Conservation (phyloP, 441 rosid species). For the Erysimum cheiri region DNA sequence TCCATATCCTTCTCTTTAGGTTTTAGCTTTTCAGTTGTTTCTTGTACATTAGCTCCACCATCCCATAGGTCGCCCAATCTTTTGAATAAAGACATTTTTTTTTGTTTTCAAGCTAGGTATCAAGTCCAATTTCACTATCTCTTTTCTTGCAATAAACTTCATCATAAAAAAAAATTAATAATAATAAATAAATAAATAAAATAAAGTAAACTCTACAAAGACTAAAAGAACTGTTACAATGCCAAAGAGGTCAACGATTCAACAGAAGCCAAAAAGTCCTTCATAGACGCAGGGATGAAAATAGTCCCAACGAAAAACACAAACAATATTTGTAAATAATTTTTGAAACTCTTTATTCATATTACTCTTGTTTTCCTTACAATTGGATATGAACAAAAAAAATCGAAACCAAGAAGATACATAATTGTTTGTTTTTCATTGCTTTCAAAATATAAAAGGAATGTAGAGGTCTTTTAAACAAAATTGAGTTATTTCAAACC, state of each 20-base stretch:
- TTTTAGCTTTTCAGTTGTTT: conserved; percentile 8
- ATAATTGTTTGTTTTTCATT: neutral
- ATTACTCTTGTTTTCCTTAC: neutral
- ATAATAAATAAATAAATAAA: no score
- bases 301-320: neutral
- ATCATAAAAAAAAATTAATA: neutral
- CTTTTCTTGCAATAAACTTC: neutral
- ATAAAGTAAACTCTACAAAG: neutral
- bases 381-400: neutral
- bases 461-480: neutral
- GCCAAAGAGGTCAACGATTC: neutral
- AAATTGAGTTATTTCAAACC: neutral
- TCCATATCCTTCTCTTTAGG: neutral
- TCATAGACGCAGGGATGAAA: neutral
- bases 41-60: conserved; percentile 16
- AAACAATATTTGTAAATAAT: neutral
- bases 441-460: neutral
- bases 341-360: neutral
- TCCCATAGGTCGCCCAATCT: conserved; percentile 18
- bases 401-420: neutral
- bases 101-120: neutral
- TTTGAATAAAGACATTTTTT: conserved; percentile 1
- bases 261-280: neutral
- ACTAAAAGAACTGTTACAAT: neutral
- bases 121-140: neutral